phyloP scores from a whole-genome alignment of 257 asterid species.

The Thymus mandschuricus region DNA sequence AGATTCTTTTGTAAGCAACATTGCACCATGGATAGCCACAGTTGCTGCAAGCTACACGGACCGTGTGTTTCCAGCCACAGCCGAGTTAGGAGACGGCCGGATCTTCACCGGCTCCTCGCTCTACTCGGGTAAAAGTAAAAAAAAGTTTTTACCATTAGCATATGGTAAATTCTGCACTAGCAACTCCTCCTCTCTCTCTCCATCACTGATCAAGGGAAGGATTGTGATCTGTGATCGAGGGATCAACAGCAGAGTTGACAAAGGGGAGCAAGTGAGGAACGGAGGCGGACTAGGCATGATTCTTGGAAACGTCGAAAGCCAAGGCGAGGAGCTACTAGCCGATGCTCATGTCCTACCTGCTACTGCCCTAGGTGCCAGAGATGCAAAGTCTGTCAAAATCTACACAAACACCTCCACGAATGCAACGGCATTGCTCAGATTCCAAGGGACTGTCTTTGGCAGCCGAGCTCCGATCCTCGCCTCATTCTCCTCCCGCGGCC shows the following conservation, averaged over 20 bases:
- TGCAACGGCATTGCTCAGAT: conserved; percentile 53
- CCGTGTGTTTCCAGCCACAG: conserved; percentile 49
- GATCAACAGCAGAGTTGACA: conserved; percentile 51
- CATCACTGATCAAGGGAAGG: conserved; percentile 55
- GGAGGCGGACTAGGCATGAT: conserved; percentile 81
- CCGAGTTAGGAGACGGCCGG: conserved; percentile 52
- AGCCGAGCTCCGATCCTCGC: conserved; percentile 73
- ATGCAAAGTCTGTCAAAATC: conserved; percentile 42
- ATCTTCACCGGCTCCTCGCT: conserved; percentile 60
- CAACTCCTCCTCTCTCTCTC: conserved; percentile 56
- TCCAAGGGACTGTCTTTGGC: conserved; percentile 49
- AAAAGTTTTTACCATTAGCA: conserved; percentile 36
- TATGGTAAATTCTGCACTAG: conserved; percentile 50
- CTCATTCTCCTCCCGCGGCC: conserved; percentile 83
- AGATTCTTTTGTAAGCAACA: conserved; percentile 50
- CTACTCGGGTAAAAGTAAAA: conserved; percentile 53
- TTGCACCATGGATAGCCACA: conserved; percentile 81
- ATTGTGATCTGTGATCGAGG: conserved; percentile 78
- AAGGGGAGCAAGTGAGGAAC: conserved; percentile 63
- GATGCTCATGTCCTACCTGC: conserved; percentile 77
- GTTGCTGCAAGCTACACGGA: conserved; percentile 78
- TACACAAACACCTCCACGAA: conserved; percentile 42
- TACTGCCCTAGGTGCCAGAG: conserved; percentile 51
- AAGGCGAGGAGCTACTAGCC: conserved; percentile 67
- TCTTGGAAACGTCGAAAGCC: conserved; percentile 44